phyloP scores from a whole-genome alignment of 2,329 filamentous ascomycete species.

The Monosporascus ibericus region DNA sequence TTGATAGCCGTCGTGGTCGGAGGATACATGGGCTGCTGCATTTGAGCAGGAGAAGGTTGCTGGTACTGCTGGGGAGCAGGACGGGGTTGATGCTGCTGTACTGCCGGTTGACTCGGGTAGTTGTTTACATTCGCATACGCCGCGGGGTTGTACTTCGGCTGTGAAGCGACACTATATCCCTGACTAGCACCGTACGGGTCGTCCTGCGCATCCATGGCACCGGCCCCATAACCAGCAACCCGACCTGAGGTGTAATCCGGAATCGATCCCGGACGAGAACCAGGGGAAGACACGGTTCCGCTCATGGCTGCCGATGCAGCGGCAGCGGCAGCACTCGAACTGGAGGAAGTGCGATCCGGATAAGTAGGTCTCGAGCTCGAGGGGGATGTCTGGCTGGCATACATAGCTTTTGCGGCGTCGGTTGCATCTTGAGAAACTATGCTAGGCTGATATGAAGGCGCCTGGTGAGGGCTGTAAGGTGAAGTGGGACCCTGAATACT shows the following conservation, averaged over 20 bases:
- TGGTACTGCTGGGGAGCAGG: slow-evolving; percentile 27
- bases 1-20: slow-evolving; percentile 27
- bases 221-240: slow-evolving; percentile 22
- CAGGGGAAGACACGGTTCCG: slow-evolving; percentile 34
- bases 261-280: slow-evolving; percentile 17
- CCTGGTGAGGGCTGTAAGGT: slow-evolving; percentile 17
- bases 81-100: slow-evolving; percentile 32
- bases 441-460: slow-evolving; percentile 24
- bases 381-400: slow-evolving; percentile 46
- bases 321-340: slow-evolving; percentile 48
- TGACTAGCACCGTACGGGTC: slow-evolving; percentile 22
- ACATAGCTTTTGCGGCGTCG: slow-evolving; percentile 60
- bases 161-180: slow-evolving; percentile 28
- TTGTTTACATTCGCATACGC: slow-evolving; percentile 63
- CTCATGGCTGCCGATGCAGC: slow-evolving; percentile 54
- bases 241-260: slow-evolving; percentile 29
- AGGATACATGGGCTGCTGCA: slow-evolving; percentile 28
- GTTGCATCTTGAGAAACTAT: slow-evolving; percentile 47
- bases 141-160: slow-evolving; percentile 69
- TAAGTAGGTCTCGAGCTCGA: slow-evolving; percentile 37
- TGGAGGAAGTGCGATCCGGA: slow-evolving; percentile 48
- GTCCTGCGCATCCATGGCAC: slow-evolving; percentile 21
- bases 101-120: slow-evolving; percentile 38
- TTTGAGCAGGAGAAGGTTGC: slow-evolving; percentile 20
- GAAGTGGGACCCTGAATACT: slow-evolving; percentile 26